These are phyloP conservation scores for Trichoderma asperelloides DNA, from an alignment of 495 filamentous ascomycete genomes.

Conservation along the genomic window DNA sequence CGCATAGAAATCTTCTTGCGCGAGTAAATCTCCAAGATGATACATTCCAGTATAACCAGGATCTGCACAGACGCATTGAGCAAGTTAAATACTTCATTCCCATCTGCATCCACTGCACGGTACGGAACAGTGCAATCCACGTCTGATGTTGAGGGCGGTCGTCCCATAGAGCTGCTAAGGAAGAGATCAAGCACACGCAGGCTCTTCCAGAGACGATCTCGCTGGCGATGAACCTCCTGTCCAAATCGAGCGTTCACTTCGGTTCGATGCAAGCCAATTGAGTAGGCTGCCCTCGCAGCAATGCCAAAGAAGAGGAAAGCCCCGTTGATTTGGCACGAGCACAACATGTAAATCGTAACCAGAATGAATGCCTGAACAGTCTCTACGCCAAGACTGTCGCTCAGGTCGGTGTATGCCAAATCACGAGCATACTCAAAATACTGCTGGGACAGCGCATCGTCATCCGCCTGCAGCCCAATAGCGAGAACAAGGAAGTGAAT, in stretches of 20 bases:
- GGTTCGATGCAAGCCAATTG: slow-evolving; percentile 52
- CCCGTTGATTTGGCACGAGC: slow-evolving; percentile 51
- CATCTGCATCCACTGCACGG: slow-evolving; percentile 18
- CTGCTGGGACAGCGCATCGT: slow-evolving; percentile 37
- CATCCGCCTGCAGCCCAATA: slow-evolving; percentile 49
- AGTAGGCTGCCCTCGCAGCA: slow-evolving; percentile 48
- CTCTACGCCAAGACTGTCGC: slow-evolving; percentile 45
- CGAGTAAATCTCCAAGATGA: slow-evolving; percentile 35
- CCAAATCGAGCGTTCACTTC: slow-evolving; percentile 52
- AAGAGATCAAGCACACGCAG: slow-evolving; percentile 52
- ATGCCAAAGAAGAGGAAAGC: slow-evolving; percentile 52
- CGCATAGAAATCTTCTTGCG: slow-evolving; percentile 36
- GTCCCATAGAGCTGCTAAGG: slow-evolving; percentile 50
- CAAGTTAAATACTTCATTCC: slow-evolving; percentile 28
- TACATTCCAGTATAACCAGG: slow-evolving; percentile 30
- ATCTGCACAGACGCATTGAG: slow-evolving; percentile 38
- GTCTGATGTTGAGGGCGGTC: slow-evolving; percentile 51
- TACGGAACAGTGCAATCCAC: slow-evolving; percentile 45
- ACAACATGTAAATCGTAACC: slow-evolving; percentile 52
- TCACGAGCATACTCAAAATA: slow-evolving; percentile 51
- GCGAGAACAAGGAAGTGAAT: slow-evolving; percentile 53
- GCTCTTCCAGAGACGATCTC: slow-evolving; percentile 54
- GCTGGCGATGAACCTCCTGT: slow-evolving; percentile 32
- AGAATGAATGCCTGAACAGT: slow-evolving; percentile 52
- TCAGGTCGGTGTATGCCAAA: slow-evolving; percentile 45